Evolutionary conservation across 2,329 filamentous ascomycete species (phyloP), one percentile per base, ranked within the genome.

Genomic region (Ceratocystis variospora): DNA sequence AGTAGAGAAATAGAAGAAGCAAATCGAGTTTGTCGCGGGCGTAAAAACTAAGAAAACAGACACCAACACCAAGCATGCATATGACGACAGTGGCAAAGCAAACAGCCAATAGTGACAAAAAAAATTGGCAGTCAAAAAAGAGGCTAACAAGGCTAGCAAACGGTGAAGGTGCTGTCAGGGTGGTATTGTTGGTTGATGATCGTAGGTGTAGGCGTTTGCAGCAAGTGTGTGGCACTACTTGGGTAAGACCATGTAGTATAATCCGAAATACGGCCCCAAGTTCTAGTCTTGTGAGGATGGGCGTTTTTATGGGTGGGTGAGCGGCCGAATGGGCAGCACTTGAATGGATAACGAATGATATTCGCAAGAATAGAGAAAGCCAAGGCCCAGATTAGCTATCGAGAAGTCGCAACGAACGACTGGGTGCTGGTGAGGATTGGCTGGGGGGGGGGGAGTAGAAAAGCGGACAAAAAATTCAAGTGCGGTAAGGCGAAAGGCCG

Each of bases 61-160:
- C 7, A 19, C 46, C 17, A 19, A 22, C 15, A 37, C 33, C 33
- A 53, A 2, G 22, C 19, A 12, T 25, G 48, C 19, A 22, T 10
- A 53, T 53, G 48, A 53, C 48, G 48, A 53, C 48, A 53, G 48
- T 53, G 48, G 48, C 48, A 53, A 53, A 53, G 17, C 5, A 53
- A 5, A 53, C 12, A 22, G n/a, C 19, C 48, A 25, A 53, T 53
- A 53, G n/a, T 22, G 12, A 53, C 48, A 53, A 12, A 25, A 12
- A 53, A 25, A n/a, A 22, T 22, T 48, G 37, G 1, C 37, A 53
- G 3, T 25, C 48, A 2, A 8, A 25, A 22, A 25, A 22, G 3
- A 25, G n/a, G 10, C 48, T 53, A 53, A 10, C 48, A 53, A 53
- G 48, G n/a, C 48, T 53, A 25, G 48, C 2, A 25, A 10, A 25